These are phyloP conservation scores for Cladosporium sp. DNA, from an alignment of 2,329 filamentous ascomycete species.

Conservation along the genomic window DNA sequence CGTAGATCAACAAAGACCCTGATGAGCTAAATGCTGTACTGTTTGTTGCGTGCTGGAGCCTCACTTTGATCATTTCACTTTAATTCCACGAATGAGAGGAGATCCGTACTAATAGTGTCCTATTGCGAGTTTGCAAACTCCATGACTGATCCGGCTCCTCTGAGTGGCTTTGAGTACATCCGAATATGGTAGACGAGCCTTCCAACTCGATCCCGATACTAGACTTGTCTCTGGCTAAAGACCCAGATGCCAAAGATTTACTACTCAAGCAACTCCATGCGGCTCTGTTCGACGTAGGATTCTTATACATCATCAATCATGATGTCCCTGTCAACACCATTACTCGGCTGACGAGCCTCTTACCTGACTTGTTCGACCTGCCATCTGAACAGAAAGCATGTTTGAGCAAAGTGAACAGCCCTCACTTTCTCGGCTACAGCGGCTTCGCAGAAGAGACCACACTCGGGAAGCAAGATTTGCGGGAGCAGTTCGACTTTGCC, in stretches of 20 bases:
- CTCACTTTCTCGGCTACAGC: constrained; percentile 60
- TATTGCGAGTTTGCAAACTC: no score
- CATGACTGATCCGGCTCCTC: no score
- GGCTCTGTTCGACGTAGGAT: constrained; percentile 50
- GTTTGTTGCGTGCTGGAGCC: no score
- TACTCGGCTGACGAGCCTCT: constrained; percentile 34
- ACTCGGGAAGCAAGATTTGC: constrained; percentile 46
- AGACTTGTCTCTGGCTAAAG: constrained; percentile 44
- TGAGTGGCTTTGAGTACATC: no score
- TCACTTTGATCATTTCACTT: no score
- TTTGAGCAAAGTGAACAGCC: constrained; percentile 49
- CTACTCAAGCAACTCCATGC: constrained; percentile 44
- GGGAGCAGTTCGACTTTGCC: constrained; percentile 59
- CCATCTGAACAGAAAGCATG: constrained; percentile 35
- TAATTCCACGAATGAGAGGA: no score
- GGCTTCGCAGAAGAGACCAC: constrained; percentile 54
- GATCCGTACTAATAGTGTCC: no score
- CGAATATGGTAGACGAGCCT: neutral
- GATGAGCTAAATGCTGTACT: neutral
- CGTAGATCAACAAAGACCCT: neutral
- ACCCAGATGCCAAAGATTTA: constrained; percentile 30
- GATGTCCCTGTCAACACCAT: constrained; percentile 38
- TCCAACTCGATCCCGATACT: constrained; percentile 42
- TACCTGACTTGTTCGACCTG: constrained; percentile 46
- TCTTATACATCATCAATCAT: constrained; percentile 52